A percentile compares a stretch with the other conserved stretches of the same genome.
phyloP scores from a whole-genome alignment of 371 early-diverging fungal species.

The Mucor sp. region DNA sequence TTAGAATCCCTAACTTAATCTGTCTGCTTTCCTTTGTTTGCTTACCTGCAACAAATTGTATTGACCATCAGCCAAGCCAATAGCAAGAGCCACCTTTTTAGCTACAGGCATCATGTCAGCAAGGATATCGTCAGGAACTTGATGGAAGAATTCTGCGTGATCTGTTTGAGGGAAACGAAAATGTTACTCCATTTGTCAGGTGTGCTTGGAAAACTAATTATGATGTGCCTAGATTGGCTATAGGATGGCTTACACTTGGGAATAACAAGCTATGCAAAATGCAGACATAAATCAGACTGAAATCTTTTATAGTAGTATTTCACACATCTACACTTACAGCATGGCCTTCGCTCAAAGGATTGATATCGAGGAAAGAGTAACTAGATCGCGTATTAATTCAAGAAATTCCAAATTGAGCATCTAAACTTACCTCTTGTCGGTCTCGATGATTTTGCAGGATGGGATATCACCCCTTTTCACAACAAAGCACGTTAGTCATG shows the following conservation, averaged over 20 bases:
- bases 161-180: conserved; percentile 48
- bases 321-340: conserved; percentile 53
- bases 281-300: background rate
- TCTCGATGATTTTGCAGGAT: conserved; percentile 80
- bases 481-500: background rate
- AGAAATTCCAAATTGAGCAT: background rate
- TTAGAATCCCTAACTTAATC: background rate
- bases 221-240: no score
- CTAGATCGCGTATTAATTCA: conserved; percentile 25
- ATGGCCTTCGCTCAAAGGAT: conserved; percentile 82
- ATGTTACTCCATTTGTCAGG: background rate
- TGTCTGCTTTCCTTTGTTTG: background rate
- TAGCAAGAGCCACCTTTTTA: conserved; percentile 81
- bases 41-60: conserved; percentile 92
- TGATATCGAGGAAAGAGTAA: conserved; percentile 76
- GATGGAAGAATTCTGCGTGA: conserved; percentile 88
- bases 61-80: conserved; percentile 54
- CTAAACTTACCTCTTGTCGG: conserved; percentile 62
- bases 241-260: conserved; percentile 70
- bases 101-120: conserved; percentile 89
- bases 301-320: background rate
- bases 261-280: conserved; percentile 69
- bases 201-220: background rate
- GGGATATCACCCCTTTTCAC: conserved; percentile 79
- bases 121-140: conserved; percentile 85